Evolutionary conservation across 345 rosid species (phyloP).

Genomic region (Arabis alpina): DNA sequence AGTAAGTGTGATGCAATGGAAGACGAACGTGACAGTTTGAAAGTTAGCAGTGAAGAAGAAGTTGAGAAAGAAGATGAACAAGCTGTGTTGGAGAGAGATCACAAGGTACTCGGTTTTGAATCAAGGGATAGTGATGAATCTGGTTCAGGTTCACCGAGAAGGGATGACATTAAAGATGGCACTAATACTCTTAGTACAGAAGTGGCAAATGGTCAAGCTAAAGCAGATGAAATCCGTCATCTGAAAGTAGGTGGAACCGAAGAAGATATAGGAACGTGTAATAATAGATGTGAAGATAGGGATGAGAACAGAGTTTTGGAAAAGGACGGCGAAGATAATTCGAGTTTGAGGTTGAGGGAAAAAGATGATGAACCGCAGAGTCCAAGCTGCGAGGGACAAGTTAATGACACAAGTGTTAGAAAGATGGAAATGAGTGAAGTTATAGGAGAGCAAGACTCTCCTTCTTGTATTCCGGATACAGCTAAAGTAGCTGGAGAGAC

Average conservation of each 20-base stretch:
- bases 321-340: slow-evolving; percentile 24
- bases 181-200: slow-evolving; percentile 19
- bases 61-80: neutral
- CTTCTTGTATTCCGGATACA: slow-evolving; percentile 18
- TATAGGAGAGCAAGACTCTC: slow-evolving; percentile 49
- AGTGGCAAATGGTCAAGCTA: slow-evolving; percentile 32
- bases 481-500: slow-evolving; percentile 40
- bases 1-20: slow-evolving; percentile 19
- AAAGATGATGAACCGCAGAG: slow-evolving; percentile 31
- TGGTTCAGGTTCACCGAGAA: slow-evolving; percentile 26
- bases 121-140: slow-evolving; percentile 28
- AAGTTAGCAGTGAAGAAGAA: slow-evolving; percentile 6
- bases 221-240: slow-evolving; percentile 17
- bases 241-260: slow-evolving; percentile 7
- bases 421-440: slow-evolving; percentile 60
- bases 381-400: slow-evolving; percentile 21
- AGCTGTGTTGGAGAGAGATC: slow-evolving; percentile 28
- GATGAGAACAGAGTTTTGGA: slow-evolving; percentile 27
- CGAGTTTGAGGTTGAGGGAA: slow-evolving; percentile 21
- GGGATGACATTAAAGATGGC: slow-evolving; percentile 14
- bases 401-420: slow-evolving; percentile 44
- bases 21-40: slow-evolving; percentile 23
- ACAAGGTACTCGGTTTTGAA: slow-evolving; percentile 22
- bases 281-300: slow-evolving; percentile 10
- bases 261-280: slow-evolving; percentile 23